Conservation (phyloP, 2,329 filamentous ascomycete genomes). For the Ophiosphaerella narmari region DNA sequence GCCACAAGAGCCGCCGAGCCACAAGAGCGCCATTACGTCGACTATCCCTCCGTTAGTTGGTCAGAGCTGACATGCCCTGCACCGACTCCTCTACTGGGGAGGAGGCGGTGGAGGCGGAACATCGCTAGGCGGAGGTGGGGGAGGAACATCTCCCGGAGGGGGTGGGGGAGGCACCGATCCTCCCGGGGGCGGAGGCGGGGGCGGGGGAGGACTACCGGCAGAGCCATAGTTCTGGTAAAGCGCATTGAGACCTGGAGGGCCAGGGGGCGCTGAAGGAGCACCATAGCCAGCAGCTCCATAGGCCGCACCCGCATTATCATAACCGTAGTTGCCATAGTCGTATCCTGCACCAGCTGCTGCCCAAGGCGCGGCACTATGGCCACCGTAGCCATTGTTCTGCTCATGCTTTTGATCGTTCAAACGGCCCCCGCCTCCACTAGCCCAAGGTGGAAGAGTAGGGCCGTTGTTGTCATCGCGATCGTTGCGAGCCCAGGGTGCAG, state of each 20-base stretch:
- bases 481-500: slow-evolving; percentile 72
- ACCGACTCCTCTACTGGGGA: slow-evolving; percentile 22
- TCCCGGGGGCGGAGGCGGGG: slow-evolving; percentile 63
- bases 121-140: slow-evolving; percentile 62
- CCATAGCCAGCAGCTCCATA: slow-evolving; percentile 34
- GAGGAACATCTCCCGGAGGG: slow-evolving; percentile 58
- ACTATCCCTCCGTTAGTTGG: background rate
- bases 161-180: slow-evolving; percentile 64
- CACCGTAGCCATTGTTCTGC: slow-evolving; percentile 29
- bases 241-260: slow-evolving; percentile 62
- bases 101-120: slow-evolving; percentile 60
- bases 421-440: slow-evolving; percentile 38
- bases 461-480: slow-evolving; percentile 51
- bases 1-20: background rate
- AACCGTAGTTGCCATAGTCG: slow-evolving; percentile 49
- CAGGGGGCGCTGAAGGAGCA: slow-evolving; percentile 48
- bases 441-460: slow-evolving; percentile 48
- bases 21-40: background rate
- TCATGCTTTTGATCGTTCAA: slow-evolving; percentile 38
- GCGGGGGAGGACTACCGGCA: slow-evolving; percentile 61
- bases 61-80: background rate
- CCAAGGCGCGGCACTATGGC: slow-evolving; percentile 44
- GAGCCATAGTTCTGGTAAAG: slow-evolving; percentile 69
- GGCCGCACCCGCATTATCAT: slow-evolving; percentile 16
- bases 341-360: slow-evolving; percentile 45